phyloP scores from a whole-genome alignment of 2,329 filamentous ascomycete genomes.

The Neonectria faginata region DNA sequence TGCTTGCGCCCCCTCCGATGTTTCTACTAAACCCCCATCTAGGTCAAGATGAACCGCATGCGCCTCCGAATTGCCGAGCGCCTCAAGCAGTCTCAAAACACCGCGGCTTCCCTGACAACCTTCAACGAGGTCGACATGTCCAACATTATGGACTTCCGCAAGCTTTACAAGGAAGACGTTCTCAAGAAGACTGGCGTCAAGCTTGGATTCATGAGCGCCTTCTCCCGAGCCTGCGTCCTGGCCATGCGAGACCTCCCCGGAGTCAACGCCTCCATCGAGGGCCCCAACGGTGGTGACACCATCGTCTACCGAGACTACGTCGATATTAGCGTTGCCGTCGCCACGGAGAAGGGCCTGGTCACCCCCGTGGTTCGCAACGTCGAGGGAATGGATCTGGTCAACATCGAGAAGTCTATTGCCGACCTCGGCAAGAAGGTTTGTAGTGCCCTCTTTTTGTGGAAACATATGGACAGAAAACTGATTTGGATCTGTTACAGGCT shows the following conservation, averaged over 20 bases:
- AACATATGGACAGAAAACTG: neutral
- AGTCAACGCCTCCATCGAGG: slow-evolving; percentile 97
- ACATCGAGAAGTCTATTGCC: slow-evolving; percentile 90
- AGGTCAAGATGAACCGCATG: slow-evolving; percentile 99
- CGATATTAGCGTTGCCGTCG: slow-evolving; percentile 96
- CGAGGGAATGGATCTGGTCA: slow-evolving; percentile 87
- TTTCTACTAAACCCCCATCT: slow-evolving; percentile 27
- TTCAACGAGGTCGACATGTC: slow-evolving; percentile 99
- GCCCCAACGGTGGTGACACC: slow-evolving; percentile 92
- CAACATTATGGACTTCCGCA: slow-evolving; percentile 95
- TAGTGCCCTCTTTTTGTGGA: slow-evolving; percentile 3
- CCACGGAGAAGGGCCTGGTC: slow-evolving; percentile 96
- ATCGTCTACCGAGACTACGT: slow-evolving; percentile 99
- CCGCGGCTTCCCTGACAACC: slow-evolving; percentile 93
- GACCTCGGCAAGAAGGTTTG: slow-evolving; percentile 93
- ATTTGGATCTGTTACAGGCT: slow-evolving; percentile 61
- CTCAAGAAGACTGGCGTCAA: slow-evolving; percentile 97
- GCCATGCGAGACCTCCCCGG: slow-evolving; percentile 96
- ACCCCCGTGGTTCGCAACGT: slow-evolving; percentile 96
- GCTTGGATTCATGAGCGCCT: slow-evolving; percentile 99
- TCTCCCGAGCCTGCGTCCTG: slow-evolving; percentile 87
- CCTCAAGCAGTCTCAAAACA: slow-evolving; percentile 99
- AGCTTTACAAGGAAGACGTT: slow-evolving; percentile 95
- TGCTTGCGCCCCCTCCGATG: neutral
- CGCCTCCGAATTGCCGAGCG: slow-evolving; percentile 96